Evolutionary conservation across 2,329 filamentous ascomycete genomes (phyloP).

Genomic region (Paracoccidioides lutzii): DNA sequence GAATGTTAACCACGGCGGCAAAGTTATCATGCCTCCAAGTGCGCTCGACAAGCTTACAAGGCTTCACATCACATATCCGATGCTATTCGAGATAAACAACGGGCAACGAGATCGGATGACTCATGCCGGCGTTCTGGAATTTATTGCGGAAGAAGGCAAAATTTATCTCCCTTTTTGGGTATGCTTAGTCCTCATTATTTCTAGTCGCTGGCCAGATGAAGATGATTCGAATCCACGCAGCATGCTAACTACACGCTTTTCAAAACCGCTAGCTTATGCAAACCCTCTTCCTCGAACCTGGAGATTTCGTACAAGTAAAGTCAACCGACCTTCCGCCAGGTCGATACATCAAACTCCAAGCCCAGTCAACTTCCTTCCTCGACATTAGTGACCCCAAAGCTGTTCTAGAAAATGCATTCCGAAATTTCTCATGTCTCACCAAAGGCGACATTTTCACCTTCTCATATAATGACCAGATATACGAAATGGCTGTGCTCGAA

Average conservation of each 20-base stretch:
- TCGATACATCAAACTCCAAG: conserved; percentile 89
- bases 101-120: conserved; percentile 67
- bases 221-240: background rate
- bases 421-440: conserved; percentile 87
- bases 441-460: conserved; percentile 94
- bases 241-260: background rate
- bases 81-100: conserved; percentile 93
- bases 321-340: conserved; percentile 86
- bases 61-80: conserved; percentile 91
- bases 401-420: conserved; percentile 89
- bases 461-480: conserved; percentile 86
- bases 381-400: conserved; percentile 96
- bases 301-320: conserved; percentile 88
- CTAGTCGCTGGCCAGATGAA: no score
- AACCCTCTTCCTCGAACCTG: conserved; percentile 75
- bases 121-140: conserved; percentile 91
- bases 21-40: conserved; percentile 93
- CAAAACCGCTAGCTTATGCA: conserved; percentile 66
- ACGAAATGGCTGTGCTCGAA: conserved; percentile 85
- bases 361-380: conserved; percentile 83
- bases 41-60: conserved; percentile 93
- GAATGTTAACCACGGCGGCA: conserved; percentile 89
- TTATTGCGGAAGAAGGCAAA: conserved; percentile 92
- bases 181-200: conserved; percentile 19
- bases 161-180: conserved; percentile 96